phyloP scores from a whole-genome alignment of 352 stramenopile species.

The Pythium aphanidermatum region DNA sequence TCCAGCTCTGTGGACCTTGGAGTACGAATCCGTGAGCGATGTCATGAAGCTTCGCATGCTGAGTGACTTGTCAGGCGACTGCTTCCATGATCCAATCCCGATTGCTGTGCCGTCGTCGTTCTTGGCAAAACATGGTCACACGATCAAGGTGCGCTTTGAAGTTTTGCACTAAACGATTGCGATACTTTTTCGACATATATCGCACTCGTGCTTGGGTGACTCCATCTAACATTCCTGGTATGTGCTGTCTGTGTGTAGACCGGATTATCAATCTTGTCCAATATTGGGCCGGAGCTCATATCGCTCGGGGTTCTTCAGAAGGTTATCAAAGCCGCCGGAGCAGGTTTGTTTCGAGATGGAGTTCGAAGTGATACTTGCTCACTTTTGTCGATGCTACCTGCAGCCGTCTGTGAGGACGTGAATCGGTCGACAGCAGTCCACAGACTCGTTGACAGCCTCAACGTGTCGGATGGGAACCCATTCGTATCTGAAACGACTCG shows the following conservation, averaged over 20 bases:
- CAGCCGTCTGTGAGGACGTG: constrained; percentile 6
- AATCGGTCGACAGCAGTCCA: constrained; percentile 4
- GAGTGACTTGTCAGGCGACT: constrained; percentile 16
- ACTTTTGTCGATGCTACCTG: not conserved
- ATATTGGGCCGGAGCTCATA: constrained; percentile 11
- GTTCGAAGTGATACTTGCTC: no score
- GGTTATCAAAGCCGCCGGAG: constrained; percentile 5
- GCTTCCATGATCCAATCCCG: constrained; percentile 14
- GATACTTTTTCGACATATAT: not conserved
- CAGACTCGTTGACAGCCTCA: constrained; percentile 14
- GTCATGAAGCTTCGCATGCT: constrained; percentile 4
- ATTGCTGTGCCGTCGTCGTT: constrained; percentile 4
- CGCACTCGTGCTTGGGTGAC: not conserved
- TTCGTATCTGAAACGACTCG: constrained; percentile 10
- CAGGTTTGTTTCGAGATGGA: no score
- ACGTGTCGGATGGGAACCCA: not conserved
- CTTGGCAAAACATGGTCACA: constrained; percentile 3
- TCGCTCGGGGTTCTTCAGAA: constrained; percentile 17
- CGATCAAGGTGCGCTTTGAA: constrained; percentile 6
- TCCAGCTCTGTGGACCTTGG: constrained; percentile 13
- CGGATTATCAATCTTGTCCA: constrained; percentile 13
- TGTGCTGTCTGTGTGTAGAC: constrained; percentile 4
- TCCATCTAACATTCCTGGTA: not conserved
- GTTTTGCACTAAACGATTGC: not conserved
- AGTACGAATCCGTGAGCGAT: not conserved